Evolutionary conservation across 2,329 filamentous ascomycete genomes (phyloP).

Genomic region (Penicillium brasilianum): DNA sequence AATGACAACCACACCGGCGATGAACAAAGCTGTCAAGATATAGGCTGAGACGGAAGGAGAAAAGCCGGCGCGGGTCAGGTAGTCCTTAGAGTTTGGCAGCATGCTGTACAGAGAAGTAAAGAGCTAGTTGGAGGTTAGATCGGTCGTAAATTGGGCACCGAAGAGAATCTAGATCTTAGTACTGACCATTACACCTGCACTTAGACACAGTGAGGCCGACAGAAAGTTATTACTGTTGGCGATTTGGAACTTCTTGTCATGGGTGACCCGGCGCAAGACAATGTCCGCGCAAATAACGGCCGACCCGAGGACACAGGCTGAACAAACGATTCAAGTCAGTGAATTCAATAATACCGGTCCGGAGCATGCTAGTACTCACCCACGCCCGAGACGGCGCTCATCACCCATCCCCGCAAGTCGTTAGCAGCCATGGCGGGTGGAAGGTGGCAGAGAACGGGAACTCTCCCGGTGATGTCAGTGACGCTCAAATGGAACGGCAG

Average conservation of each 20-base stretch:
- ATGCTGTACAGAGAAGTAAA: constrained; percentile 93
- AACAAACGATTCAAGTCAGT: not conserved
- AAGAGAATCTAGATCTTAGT: not conserved
- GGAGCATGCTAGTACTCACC: constrained; percentile 51
- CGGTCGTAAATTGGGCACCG: not conserved
- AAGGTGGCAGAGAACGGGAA: constrained; percentile 16
- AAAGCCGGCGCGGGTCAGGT: constrained; percentile 72
- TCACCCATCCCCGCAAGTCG: constrained; percentile 91
- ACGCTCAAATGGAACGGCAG: not conserved
- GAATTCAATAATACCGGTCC: not conserved
- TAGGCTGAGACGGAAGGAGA: constrained; percentile 67
- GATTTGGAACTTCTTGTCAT: constrained; percentile 79
- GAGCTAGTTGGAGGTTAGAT: constrained; percentile 59
- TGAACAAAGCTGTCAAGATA: constrained; percentile 52
- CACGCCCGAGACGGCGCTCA: constrained; percentile 81
- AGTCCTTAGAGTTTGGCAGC: constrained; percentile 82
- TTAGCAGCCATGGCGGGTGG: constrained; percentile 60
- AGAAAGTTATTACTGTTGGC: constrained; percentile 88
- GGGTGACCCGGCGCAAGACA: constrained; percentile 72
- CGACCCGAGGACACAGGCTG: constrained; percentile 70
- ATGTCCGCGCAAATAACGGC: constrained; percentile 86
- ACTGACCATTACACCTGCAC: constrained; percentile 92
- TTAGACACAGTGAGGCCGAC: constrained; percentile 85
- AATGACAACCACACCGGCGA: constrained; percentile 55
- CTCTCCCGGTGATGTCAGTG: constrained; percentile 32